Base-by-base conservation (phyloP, 2,329 filamentous ascomycete genomes). In the Chaetothyriales sp. region DNA sequence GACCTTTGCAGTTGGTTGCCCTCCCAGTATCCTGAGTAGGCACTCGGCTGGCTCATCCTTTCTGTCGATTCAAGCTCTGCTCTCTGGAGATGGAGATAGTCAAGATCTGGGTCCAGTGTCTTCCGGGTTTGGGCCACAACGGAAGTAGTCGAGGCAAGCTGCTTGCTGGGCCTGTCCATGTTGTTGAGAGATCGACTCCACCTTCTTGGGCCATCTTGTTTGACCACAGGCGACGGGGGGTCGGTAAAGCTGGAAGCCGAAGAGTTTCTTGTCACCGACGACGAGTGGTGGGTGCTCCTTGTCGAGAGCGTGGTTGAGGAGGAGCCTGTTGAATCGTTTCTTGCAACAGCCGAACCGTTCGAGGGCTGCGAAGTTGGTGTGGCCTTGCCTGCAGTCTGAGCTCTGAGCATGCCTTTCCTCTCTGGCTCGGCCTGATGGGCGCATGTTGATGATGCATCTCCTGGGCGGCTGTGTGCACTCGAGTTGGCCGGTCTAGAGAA, bases 301-400 rank as follows among this genome's bases (percentile, higher is more conserved):
- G 48, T 49, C 15, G 45, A 47, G 51, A 53, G 26, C 51, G 54
- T 46, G 49, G 47, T 28, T 53, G 56, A 46, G n/a, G 56, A 56
- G 18, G 56, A 58, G 8, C 52, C 51, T 43, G 53, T 55, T 12
- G 56, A 58, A 44, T 56, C 56, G 48, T 56, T 58, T 28, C 56
- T 49, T 44, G 46, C 48, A 25, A 28, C 20, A 9, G 18, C 43
- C 9, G 4, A n/a, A 45, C 3, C 10, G 43, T n/a, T 45, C 18
- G 18, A 20, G 10, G 43, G 18, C 18, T 3, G 43, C 43, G 20
- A 6, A 9, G n/a, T 18, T 44, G 43, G n/a, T 2, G 2, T 18
- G 43, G n/a, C 5, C n/a, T 44, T 19, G 18, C 2, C 10, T 8
- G 10, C 15, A 12, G 10, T 20, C 43, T 20, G 8, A 20, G 22